These are phyloP conservation scores for Fistulifera pelliculosa DNA, from an alignment of 108 stramenopile genomes.

Conservation along the genomic window DNA sequence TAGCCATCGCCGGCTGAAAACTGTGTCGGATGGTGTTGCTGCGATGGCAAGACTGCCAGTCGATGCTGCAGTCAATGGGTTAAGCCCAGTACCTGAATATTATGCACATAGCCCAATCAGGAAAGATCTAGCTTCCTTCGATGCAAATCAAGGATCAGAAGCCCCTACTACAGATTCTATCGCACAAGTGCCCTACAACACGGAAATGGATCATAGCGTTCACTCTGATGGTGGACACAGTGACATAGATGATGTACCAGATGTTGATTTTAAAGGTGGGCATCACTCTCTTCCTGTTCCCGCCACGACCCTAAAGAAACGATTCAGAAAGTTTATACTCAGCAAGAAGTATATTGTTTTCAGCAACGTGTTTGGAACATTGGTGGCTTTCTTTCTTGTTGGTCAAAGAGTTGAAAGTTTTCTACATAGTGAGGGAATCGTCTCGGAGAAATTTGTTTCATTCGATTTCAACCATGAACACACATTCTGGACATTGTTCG, in stretches of 20 bases:
- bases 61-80: background rate
- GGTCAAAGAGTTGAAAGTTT: constrained; percentile 38
- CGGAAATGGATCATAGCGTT: background rate
- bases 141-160: background rate
- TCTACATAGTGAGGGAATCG: constrained; percentile 14
- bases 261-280: background rate
- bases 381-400: constrained; percentile 43
- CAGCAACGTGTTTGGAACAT: constrained; percentile 46
- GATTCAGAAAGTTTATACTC: constrained; percentile 20
- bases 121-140: background rate
- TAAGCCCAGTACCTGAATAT: background rate
- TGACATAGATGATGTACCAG: constrained; percentile 15
- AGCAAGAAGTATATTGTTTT: constrained; percentile 17
- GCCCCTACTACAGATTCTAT: background rate
- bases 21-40: constrained; percentile 53
- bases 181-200: background rate
- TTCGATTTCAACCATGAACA: constrained; percentile 9
- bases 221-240: constrained; percentile 8
- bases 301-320: background rate
- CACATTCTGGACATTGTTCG: constrained; percentile 43
- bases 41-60: constrained; percentile 19
- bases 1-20: constrained; percentile 16
- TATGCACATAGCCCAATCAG: background rate
- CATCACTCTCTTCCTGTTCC: background rate
- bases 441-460: constrained; percentile 4